Evolutionary conservation across 164 flowering plant species (phyloP).

Genomic region (Cinnamomum chago): DNA sequence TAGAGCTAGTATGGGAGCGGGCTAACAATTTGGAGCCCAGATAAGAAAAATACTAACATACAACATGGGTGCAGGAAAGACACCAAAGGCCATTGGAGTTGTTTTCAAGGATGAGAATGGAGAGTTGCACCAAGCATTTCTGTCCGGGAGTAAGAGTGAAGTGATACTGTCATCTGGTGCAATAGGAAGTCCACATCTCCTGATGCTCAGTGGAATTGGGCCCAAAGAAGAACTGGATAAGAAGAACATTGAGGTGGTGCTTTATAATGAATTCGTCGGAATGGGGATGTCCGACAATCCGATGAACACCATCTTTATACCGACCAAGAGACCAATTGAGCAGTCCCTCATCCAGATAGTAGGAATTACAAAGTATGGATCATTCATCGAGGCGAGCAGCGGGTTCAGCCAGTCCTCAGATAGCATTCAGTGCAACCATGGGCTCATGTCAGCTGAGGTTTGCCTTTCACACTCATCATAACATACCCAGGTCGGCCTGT

Average conservation of each 20-base stretch:
- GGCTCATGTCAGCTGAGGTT: constrained; percentile 81
- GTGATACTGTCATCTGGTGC: constrained; percentile 76
- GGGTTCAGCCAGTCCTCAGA: constrained; percentile 66
- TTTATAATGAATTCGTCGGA: constrained; percentile 60
- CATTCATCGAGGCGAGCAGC: constrained; percentile 82
- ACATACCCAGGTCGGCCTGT: too few species aligned
- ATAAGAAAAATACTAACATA: neutral
- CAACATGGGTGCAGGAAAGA: constrained; percentile 36
- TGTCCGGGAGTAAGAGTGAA: constrained; percentile 44
- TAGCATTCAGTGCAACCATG: constrained; percentile 70
- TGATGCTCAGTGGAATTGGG: constrained; percentile 83
- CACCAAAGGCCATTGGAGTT: constrained; percentile 73
- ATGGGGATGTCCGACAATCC: constrained; percentile 89
- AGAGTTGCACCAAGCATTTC: constrained; percentile 43
- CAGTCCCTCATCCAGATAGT: constrained; percentile 83
- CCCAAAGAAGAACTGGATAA: constrained; percentile 53
- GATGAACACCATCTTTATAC: constrained; percentile 62
- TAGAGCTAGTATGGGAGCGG: too few species aligned
- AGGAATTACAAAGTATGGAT: constrained; percentile 78
- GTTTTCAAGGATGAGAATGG: constrained; percentile 86
- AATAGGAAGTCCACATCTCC: constrained; percentile 82
- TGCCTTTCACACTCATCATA: neutral
- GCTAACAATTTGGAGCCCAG: too few species aligned
- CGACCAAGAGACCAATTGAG: constrained; percentile 40
- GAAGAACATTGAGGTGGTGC: constrained; percentile 54